Evolutionary conservation across 2,329 filamentous ascomycete genomes (phyloP), one percentile per base, ranked within the genome.

Genomic region (Cytospora piceae): DNA sequence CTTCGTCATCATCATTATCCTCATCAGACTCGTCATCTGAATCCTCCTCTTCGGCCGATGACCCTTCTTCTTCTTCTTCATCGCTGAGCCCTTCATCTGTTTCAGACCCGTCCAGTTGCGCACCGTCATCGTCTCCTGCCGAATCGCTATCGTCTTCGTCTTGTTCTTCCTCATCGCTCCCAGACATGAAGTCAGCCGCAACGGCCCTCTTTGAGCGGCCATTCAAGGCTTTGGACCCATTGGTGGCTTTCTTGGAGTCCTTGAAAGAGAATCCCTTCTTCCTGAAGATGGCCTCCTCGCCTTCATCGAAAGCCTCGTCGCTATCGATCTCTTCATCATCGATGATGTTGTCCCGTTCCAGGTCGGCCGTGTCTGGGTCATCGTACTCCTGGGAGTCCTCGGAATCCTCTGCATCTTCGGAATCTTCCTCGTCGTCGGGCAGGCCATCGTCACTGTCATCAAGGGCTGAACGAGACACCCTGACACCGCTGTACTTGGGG

Each of bases 221-320:
- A 29, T 66, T 66, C 20, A 46, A n/a, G 32, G 55, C 39, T 68
- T 74, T 73, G 55, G 76, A 70, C 22, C 76, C 73, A 54, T 75
- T 78, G 4, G 24, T 57, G 22, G 80, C 46, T 72, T 78, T 59
- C 57, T 74, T 74, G 75, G 85, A 89, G 27, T 85, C 86, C 37
- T 84, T 79, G 69, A 89, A 89, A 0, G 79, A 86, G 74, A 91
- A 97, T 0, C 86, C 87, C 70, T 63, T 68, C 22, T 61, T 66
- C 52, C 90, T 88, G 72, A 97, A 93, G 60, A 85, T 85, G 75
- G 96, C 93, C 70, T 92, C 89, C 72, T 98, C 94, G 70, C 92
- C 95, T 63, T 91, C 88, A 3, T 88, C 91, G 73, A 98, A 89
- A 0, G 93, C 94, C 42, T 85, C 78, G 64, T 89, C 86, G 72